Percentiles rank a stretch among this genome's conserved stretches.
These are phyloP conservation scores for Lecanosticta acicola DNA, from an alignment of 2,329 filamentous ascomycete species.

Conservation along the genomic window DNA sequence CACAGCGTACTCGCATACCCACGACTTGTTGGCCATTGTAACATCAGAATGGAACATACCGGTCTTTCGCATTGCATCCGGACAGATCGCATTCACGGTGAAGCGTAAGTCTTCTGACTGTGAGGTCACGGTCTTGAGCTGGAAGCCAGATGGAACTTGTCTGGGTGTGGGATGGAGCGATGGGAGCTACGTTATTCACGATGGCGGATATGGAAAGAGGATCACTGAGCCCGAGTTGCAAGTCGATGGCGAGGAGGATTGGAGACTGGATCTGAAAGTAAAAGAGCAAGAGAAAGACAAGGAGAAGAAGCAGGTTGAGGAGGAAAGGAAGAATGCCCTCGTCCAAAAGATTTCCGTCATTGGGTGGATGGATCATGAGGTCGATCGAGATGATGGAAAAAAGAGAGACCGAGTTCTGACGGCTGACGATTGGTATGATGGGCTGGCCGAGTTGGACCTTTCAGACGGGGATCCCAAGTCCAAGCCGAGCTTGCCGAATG, in stretches of 20 bases:
- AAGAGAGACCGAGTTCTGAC: slow-evolving; percentile 18
- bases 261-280: slow-evolving; percentile 18
- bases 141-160: slow-evolving; percentile 43
- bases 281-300: background rate
- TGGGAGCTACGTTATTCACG: slow-evolving; percentile 48
- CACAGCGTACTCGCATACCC: slow-evolving; percentile 72
- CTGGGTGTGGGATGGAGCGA: slow-evolving; percentile 82
- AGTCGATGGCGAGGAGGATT: slow-evolving; percentile 11
- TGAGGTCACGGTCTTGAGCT: slow-evolving; percentile 37
- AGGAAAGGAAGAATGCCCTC: slow-evolving; percentile 8
- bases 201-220: slow-evolving; percentile 31
- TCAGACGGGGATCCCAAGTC: background rate
- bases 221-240: slow-evolving; percentile 3
- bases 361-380: slow-evolving; percentile 23
- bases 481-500: slow-evolving; percentile 4
- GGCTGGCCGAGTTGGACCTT: slow-evolving; percentile 36
- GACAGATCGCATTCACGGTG: slow-evolving; percentile 60
- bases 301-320: background rate
- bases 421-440: slow-evolving; percentile 26
- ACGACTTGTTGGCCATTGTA: slow-evolving; percentile 75
- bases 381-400: slow-evolving; percentile 25
- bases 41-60: slow-evolving; percentile 62
- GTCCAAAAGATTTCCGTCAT: slow-evolving; percentile 7
- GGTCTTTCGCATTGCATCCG: slow-evolving; percentile 74
- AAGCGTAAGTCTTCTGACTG: slow-evolving; percentile 35